These are phyloP conservation scores for Boletus rex-veris DNA, from an alignment of 768 basidiomycete genomes.

Conservation along the genomic window DNA sequence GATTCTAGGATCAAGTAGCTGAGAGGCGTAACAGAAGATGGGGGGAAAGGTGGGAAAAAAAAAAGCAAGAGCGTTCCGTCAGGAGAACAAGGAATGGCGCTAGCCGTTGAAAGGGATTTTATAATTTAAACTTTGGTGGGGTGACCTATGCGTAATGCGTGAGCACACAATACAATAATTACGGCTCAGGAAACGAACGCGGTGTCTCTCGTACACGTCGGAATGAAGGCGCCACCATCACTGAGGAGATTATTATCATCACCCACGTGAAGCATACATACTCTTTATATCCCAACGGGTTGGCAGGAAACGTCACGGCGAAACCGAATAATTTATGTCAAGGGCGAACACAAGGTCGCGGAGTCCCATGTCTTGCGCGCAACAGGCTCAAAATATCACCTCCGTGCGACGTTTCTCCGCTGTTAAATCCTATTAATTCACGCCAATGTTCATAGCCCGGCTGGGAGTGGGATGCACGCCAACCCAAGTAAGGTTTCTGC, in stretches of 20 bases:
- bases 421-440: neutral
- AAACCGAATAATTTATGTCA: constrained; percentile 1
- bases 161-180: constrained; percentile 16
- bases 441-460: neutral
- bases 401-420: neutral
- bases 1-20: neutral
- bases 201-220: constrained; percentile 9
- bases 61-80: neutral
- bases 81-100: neutral
- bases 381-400: constrained; percentile 1
- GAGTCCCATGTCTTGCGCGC: neutral
- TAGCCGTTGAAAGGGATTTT: neutral
- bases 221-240: constrained; percentile 23
- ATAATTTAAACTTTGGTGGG: constrained; percentile 18
- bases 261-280: neutral
- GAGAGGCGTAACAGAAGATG: neutral
- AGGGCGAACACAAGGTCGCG: neutral
- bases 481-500: neutral
- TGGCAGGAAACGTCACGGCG: neutral
- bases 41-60: neutral
- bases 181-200: constrained; percentile 14
- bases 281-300: constrained; percentile 1
- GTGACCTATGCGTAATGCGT: constrained; percentile 11
- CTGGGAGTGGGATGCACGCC: neutral
- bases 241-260: neutral